Evolutionary conservation across 2,329 filamentous ascomycete species (phyloP), one percentile per base, ranked within the genome.

Genomic region (Penicillium corylophilum): DNA sequence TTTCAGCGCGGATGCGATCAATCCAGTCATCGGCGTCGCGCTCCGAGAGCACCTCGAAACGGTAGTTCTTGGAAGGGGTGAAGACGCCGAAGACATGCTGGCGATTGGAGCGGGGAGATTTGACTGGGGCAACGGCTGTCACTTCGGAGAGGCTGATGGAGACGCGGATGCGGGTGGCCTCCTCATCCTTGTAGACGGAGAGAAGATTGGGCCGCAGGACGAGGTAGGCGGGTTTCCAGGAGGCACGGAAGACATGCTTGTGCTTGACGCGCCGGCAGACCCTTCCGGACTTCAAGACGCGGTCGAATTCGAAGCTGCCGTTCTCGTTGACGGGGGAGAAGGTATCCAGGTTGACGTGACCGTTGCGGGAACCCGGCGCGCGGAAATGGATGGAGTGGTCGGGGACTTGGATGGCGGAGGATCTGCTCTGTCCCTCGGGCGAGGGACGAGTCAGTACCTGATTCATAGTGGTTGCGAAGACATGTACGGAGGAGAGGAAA

Each of bases 251-350:
- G 46, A 91, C 90, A 86, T 95, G 96, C 54, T 93, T 97, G 78
- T 93, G 96, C 64, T 92, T 88, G 16, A 91, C 95, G 61, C 93
- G 85, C 74, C 95, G 95, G 67, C 88, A 82, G 35, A 96, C 85
- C 61, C 87, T 88, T 53, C 93, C 92, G 51, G 87, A 85, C 76
- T 95, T 97, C 71, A 97, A 82, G 49, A 97, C 89, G 45, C 91
- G 87, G 72, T 99, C 94, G 66, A 95, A 95, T 66, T 94, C 92
- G 71, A 96, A 99, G 72, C 90, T 94, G 56, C 94, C 94, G 72
- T 95, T 92, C 72, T 95, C 87, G 68, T 93, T 95, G 58, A 97
- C 90, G 4, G 91, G 90, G 26, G 90, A 94, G 66, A 90, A 85
- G 15, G 85, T 79, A 59, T 88, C 84, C 39, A 87, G 68, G 23